A percentile compares a stretch with the other conserved stretches of the same genome.
phyloP scores from a whole-genome alignment of 148 eudicot species.

The Cornus suecica region DNA sequence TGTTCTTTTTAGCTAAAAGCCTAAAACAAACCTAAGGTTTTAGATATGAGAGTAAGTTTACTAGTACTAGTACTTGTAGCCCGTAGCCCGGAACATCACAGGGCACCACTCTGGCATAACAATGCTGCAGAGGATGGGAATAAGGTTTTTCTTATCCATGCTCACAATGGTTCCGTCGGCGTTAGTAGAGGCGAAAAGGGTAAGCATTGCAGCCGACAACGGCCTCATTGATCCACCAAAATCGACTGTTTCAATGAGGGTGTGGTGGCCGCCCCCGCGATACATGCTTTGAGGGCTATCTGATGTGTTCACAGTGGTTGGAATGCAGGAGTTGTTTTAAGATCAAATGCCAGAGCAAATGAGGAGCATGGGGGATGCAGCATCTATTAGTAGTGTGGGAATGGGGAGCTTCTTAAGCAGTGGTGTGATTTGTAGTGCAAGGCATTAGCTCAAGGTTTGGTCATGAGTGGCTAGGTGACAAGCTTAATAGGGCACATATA shows the following conservation, averaged over 20 bases:
- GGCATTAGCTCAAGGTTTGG: no score
- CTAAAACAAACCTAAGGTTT: no score
- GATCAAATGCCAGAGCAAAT: no score
- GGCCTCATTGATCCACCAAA: conserved; percentile 38
- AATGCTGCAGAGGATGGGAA: conserved; percentile 57
- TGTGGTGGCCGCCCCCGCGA: conserved; percentile 64
- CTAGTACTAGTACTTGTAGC: conserved; percentile 41
- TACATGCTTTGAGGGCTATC: conserved; percentile 46
- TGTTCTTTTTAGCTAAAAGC: no score
- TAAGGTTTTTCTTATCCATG: conserved; percentile 34
- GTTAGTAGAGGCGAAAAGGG: conserved; percentile 47
- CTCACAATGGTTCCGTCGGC: conserved; percentile 52
- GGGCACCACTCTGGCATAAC: conserved; percentile 51
- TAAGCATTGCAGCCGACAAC: conserved; percentile 27
- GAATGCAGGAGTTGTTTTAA: conserved; percentile 77
- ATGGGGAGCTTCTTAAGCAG: no score
- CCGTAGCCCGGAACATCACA: conserved; percentile 32
- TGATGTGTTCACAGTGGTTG: conserved; percentile 56
- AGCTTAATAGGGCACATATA: no score
- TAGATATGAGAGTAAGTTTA: no score
- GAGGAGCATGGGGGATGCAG: no score
- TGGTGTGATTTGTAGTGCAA: no score
- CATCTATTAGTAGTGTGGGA: no score
- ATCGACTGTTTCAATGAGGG: conserved; percentile 44
- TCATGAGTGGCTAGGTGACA: no score